Conservation (phyloP, 495 filamentous ascomycete species). For the Aspergillus asperescens region DNA sequence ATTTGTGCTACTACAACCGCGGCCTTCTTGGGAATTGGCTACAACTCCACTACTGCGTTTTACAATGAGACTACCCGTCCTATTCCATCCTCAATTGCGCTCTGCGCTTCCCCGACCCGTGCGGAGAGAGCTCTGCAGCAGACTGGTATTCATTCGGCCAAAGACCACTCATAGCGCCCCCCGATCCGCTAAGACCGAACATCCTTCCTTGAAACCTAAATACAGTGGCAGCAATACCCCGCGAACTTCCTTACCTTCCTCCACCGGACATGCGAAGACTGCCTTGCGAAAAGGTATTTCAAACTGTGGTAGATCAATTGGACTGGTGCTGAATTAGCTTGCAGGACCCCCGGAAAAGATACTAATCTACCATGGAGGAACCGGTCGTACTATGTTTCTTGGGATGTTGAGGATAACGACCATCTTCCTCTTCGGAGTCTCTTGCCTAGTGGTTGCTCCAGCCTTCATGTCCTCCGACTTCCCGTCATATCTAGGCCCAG, state of each 20-base stretch:
- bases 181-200: conserved; percentile 26
- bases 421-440: conserved; percentile 63
- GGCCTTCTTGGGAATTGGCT: not conserved
- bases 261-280: conserved; percentile 24
- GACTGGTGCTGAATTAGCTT: conserved; percentile 15
- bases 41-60: too few species aligned
- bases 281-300: conserved; percentile 29
- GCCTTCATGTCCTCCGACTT: conserved; percentile 47
- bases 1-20: not conserved
- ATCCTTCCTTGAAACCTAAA: conserved; percentile 20
- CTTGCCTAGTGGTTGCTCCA: conserved; percentile 56
- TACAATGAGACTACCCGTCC: conserved; percentile 28
- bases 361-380: conserved; percentile 69
- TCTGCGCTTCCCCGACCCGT: conserved; percentile 21
- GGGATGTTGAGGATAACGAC: conserved; percentile 64
- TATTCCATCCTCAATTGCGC: conserved; percentile 36
- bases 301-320: not conserved
- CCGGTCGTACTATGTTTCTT: conserved; percentile 57
- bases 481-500: conserved; percentile 40
- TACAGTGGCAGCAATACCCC: conserved; percentile 8
- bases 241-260: conserved; percentile 13
- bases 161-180: conserved; percentile 28
- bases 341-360: conserved; percentile 51
- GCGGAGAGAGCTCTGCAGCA: conserved; percentile 26
- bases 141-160: conserved; percentile 24